Conservation (phyloP, 805 yeast genomes). For the Metschnikowia lachancei region DNA sequence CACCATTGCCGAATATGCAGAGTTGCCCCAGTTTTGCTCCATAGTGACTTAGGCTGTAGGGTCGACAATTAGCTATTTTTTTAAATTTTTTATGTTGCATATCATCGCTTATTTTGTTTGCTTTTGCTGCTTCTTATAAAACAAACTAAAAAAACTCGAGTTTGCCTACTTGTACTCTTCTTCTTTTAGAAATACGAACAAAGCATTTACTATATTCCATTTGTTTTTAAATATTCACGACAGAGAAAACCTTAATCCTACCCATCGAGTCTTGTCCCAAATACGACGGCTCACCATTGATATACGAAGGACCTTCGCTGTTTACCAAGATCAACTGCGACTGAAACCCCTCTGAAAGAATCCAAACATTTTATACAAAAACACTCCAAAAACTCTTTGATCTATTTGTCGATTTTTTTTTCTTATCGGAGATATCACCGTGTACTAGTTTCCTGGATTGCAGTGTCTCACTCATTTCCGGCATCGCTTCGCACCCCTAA, state of each 20-base stretch:
- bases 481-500: background rate
- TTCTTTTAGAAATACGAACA: too few species aligned
- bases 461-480: background rate
- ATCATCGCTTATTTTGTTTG: background rate
- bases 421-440: too few species aligned
- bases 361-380: too few species aligned
- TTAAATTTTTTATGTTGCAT: background rate
- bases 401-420: too few species aligned
- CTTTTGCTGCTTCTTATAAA: background rate
- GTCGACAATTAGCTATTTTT: background rate
- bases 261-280: background rate
- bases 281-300: background rate
- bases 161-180: too few species aligned
- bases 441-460: background rate
- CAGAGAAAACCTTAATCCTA: background rate
- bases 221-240: too few species aligned
- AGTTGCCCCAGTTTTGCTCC: slow-evolving; percentile 7
- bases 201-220: too few species aligned
- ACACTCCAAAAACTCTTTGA: too few species aligned
- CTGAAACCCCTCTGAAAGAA: background rate
- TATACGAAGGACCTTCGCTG: background rate
- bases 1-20: slow-evolving; percentile 5
- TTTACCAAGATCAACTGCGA: background rate
- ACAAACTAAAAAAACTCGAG: background rate
- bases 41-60: slow-evolving; percentile 1